Conservation (phyloP, 2,329 filamentous ascomycete genomes). For the Colletotrichum eremochloae region DNA sequence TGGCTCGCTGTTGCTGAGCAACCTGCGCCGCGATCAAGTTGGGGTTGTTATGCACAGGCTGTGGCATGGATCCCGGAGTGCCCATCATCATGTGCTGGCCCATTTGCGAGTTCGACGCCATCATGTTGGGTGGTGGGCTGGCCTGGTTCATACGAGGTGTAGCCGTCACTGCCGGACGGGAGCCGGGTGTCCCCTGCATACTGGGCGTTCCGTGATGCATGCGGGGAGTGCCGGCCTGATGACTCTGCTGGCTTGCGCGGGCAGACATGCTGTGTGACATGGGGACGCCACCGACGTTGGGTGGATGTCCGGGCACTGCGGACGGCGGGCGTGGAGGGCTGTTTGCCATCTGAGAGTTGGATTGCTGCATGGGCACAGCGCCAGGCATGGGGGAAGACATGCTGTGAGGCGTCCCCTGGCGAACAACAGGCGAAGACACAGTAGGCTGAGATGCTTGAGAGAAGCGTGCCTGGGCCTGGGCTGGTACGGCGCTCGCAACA, state of each 20-base stretch:
- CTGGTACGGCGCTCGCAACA: conserved; percentile 57
- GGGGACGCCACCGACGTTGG: conserved; percentile 65
- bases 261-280: conserved; percentile 75
- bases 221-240: conserved; percentile 72
- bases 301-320: conserved; percentile 69
- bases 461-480: conserved; percentile 62
- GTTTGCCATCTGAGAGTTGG: conserved; percentile 75
- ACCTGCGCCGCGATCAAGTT: conserved; percentile 60
- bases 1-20: conserved; percentile 61
- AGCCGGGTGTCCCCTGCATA: conserved; percentile 72
- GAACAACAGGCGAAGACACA: conserved; percentile 76
- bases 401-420: conserved; percentile 74
- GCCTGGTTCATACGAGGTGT: conserved; percentile 74
- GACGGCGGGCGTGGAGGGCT: conserved; percentile 77
- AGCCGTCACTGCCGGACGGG: conserved; percentile 62
- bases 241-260: conserved; percentile 76
- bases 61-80: conserved; percentile 48
- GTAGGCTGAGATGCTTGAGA: conserved; percentile 72
- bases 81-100: conserved; percentile 65
- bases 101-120: conserved; percentile 70
- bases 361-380: conserved; percentile 73
- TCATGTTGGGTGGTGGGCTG: conserved; percentile 72
- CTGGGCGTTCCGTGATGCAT: conserved; percentile 73
- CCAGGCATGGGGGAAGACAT: conserved; percentile 76
- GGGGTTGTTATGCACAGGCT: conserved; percentile 57